Evolutionary conservation across 345 rosid genomes (phyloP).

Genomic region (Salix brachista): DNA sequence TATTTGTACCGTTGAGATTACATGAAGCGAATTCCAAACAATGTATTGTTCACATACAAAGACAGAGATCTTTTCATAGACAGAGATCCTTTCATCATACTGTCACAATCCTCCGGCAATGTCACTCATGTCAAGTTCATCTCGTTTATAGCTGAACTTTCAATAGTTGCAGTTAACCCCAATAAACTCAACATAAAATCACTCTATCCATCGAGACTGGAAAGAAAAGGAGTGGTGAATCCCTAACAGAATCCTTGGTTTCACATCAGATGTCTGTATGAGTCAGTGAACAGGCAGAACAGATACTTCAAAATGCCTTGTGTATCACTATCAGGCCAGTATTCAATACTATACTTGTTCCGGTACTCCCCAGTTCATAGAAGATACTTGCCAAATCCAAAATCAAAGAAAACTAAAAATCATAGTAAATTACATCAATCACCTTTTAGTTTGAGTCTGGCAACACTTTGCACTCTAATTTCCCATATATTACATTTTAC

Average conservation of each 20-base stretch:
- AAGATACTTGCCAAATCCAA: background rate
- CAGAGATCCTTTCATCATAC: background rate
- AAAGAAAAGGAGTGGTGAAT: background rate
- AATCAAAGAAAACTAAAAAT: background rate
- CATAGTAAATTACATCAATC: too few species aligned
- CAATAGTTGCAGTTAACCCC: background rate
- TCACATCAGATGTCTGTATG: background rate
- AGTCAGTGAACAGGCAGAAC: too few species aligned
- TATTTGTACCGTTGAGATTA: background rate
- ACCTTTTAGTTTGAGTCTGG: too few species aligned
- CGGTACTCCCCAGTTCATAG: background rate
- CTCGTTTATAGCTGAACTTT: background rate
- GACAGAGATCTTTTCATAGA: background rate
- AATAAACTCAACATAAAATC: background rate
- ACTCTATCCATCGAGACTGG: background rate
- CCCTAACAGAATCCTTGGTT: background rate
- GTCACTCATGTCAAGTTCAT: background rate
- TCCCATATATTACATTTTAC: too few species aligned
- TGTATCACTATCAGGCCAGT: background rate
- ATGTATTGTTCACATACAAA: background rate
- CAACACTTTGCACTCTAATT: too few species aligned
- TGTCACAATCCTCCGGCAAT: background rate
- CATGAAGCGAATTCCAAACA: background rate
- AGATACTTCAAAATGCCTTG: background rate
- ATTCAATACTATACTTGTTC: background rate